Base-by-base conservation (phyloP, 768 basidiomycete species). In the Lactarius trivialis region DNA sequence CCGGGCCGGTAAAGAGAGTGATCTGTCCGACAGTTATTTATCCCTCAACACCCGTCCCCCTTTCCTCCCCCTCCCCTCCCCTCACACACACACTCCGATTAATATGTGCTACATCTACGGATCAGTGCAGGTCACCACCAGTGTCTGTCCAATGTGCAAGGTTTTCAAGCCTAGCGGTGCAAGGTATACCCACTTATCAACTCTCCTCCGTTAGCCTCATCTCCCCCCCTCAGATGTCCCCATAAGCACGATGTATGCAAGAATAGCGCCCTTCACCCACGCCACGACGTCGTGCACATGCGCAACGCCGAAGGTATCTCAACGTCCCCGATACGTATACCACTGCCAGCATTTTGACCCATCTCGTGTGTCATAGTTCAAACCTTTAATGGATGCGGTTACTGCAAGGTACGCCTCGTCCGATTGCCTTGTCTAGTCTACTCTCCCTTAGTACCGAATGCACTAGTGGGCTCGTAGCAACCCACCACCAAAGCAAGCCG, bases 321-420 rank as follows among this genome's bases (percentile, higher is more conserved):
- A 59, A 26, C 48, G 36, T 43, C 64, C 43, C 26, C 24, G 34
- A 37, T 58, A 53, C 15, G 52, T 63, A 60, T 30, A 19, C 49
- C 41, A 30, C 7, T 53, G 15, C 36, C 33, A 67, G 60, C 68
- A 65, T 58, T 61, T 21, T 60, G 56, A 63, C 57, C 65, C 65
- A 48, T 61, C 45, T 57, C 65, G 59, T 41, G 63, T 49, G 59
- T 55, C 67, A 49, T 71, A 90, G 88, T 92, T 68, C 83, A 87
- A 70, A 83, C 83, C 37, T 91, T 91, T 78, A 90, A 88, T 68
- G 89, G 89, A 54, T 93, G 91, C 72, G 91, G 91, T 26, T 93
- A 83, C 74, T 93, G 91, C 86, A 93, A 92, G 85, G 91, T 91
- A 63, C 48, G 73, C 72, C 65, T 39, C 52, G 67, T 64, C 54